These are phyloP conservation scores for Beta corolliflora DNA, from an alignment of 179 eudicot species.

Conservation along the genomic window DNA sequence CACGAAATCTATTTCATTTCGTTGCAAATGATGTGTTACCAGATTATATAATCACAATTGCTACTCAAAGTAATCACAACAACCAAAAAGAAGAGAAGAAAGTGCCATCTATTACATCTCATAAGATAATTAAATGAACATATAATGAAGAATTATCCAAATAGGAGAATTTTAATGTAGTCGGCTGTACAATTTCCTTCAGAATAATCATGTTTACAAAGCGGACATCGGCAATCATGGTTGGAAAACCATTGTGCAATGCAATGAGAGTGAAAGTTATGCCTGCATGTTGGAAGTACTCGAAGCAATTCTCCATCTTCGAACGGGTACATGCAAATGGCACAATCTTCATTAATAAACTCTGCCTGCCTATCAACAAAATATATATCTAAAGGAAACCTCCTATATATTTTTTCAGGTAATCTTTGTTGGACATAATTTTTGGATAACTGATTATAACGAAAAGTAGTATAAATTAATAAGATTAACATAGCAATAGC, in stretches of 20 bases:
- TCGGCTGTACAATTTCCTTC: background rate
- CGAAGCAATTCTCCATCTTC: slow-evolving; percentile 4
- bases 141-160: too few relatives aligned
- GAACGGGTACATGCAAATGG: background rate
- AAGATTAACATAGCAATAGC: background rate
- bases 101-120: too few relatives aligned
- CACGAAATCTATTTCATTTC: too few relatives aligned
- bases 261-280: background rate
- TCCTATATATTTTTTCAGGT: background rate
- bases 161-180: background rate
- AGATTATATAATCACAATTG: too few relatives aligned
- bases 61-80: too few relatives aligned
- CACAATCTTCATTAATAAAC: background rate
- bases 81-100: too few relatives aligned
- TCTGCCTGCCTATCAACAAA: background rate
- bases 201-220: background rate
- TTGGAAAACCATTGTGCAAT: background rate
- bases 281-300: background rate
- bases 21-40: too few relatives aligned
- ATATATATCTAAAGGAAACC: background rate
- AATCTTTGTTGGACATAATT: background rate
- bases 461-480: background rate
- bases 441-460: background rate
- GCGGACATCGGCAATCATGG: background rate
- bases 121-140: too few relatives aligned